Evolutionary conservation across 2,329 filamentous ascomycete genomes (phyloP).

Genomic region (Fusarium floridanum): DNA sequence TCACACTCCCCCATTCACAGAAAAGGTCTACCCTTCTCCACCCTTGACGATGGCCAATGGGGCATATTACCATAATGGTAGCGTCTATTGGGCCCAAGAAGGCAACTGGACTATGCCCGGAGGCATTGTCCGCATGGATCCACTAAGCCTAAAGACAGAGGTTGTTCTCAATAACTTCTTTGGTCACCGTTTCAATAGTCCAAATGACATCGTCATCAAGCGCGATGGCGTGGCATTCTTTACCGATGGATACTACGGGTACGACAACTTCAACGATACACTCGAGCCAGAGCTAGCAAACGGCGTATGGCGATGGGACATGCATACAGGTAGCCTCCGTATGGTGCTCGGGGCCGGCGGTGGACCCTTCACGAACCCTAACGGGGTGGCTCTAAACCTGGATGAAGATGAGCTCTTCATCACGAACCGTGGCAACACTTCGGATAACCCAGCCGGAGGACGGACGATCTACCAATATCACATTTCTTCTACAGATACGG

Average conservation of each 20-base stretch:
- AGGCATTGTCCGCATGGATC: conserved; percentile 30
- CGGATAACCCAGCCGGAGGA: conserved; percentile 28
- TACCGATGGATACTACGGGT: conserved; percentile 36
- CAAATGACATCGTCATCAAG: conserved; percentile 33
- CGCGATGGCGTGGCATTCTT: conserved; percentile 27
- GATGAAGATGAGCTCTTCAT: conserved; percentile 30
- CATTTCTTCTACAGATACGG: neutral
- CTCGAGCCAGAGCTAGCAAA: conserved; percentile 33
- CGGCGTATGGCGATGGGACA: conserved; percentile 34
- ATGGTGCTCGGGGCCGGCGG: conserved; percentile 27
- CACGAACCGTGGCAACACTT: conserved; percentile 33
- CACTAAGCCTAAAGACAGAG: conserved; percentile 16
- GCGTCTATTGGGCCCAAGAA: conserved; percentile 32
- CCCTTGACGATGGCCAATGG: conserved; percentile 32
- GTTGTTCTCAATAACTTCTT: conserved; percentile 31
- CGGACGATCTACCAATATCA: conserved; percentile 30
- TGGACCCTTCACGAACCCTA: conserved; percentile 36
- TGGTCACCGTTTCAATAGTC: conserved; percentile 36
- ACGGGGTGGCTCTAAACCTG: conserved; percentile 29
- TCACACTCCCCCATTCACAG: conserved; percentile 12
- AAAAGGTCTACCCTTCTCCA: conserved; percentile 31
- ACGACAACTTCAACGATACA: conserved; percentile 35
- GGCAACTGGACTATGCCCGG: conserved; percentile 29
- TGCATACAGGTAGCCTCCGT: conserved; percentile 18
- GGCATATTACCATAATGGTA: conserved; percentile 33